Conservation (phyloP, 192 early-diverging fungal species). For the Spizellomyces sp. region DNA sequence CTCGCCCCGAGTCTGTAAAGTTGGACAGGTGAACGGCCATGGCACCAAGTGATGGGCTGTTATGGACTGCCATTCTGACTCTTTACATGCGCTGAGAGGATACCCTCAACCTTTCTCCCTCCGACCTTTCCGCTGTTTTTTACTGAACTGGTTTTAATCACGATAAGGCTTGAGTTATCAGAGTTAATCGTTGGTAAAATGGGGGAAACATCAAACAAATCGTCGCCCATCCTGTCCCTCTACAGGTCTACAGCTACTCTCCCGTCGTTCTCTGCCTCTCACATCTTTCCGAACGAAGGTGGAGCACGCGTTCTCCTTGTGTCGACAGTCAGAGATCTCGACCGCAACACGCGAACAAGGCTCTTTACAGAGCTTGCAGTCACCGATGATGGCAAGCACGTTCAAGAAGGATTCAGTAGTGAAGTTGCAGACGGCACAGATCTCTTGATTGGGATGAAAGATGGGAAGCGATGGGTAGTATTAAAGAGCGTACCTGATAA, state of each 20-base stretch:
- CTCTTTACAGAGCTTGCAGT: conserved; percentile 4
- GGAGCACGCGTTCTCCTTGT: neutral
- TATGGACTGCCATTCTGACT: no score
- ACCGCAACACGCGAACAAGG: conserved; percentile 13
- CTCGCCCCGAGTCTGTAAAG: no score
- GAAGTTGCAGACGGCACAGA: conserved; percentile 13
- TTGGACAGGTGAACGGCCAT: no score
- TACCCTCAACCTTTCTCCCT: no score
- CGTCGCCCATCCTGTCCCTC: conserved; percentile 2
- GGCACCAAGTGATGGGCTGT: no score
- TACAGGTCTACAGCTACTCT: conserved; percentile 8
- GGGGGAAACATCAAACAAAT: no score
- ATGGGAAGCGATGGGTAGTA: conserved; percentile 8
- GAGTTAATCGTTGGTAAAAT: no score
- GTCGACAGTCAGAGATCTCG: conserved; percentile 14
- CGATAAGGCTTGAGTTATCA: no score
- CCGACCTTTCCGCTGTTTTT: no score
- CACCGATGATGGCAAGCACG: conserved; percentile 5
- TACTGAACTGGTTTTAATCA: no score
- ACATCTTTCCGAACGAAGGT: conserved; percentile 10
- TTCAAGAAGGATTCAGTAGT: conserved; percentile 4
- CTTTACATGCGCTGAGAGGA: no score
- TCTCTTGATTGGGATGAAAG: neutral
- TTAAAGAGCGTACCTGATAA: conserved; percentile 6
- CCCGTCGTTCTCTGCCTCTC: conserved; percentile 21